Evolutionary conservation across 345 rosid species (phyloP).

Genomic region (Euphorbia peplus): DNA sequence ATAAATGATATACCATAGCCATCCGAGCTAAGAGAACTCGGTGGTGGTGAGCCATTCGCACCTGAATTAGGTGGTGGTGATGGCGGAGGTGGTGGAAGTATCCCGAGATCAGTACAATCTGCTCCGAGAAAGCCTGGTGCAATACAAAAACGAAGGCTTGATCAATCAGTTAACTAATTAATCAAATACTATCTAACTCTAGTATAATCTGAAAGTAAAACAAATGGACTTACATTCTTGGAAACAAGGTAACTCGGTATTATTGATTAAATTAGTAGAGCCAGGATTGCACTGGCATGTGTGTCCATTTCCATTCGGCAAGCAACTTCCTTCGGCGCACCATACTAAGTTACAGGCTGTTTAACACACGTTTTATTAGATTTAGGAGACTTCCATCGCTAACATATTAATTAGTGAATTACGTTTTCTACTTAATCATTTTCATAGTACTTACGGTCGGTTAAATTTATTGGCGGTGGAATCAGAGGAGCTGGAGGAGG

Average conservation of each 20-base stretch:
- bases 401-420: no score
- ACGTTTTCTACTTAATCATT: no score
- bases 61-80: constrained; percentile 4
- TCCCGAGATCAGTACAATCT: constrained; percentile 8
- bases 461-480: constrained; percentile 10
- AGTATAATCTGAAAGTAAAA: neutral
- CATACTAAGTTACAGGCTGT: constrained; percentile 38
- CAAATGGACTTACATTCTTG: constrained; percentile 26
- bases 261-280: constrained; percentile 25
- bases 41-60: constrained; percentile 1
- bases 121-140: constrained; percentile 13
- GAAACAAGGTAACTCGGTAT: constrained; percentile 23
- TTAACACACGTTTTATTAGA: neutral
- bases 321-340: constrained; percentile 47
- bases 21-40: neutral
- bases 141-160: neutral
- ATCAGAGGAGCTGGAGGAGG: constrained; percentile 11
- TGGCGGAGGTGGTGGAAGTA: neutral
- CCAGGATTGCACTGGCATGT: constrained; percentile 36
- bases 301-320: constrained; percentile 22
- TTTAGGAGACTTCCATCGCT: neutral
- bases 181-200: no score
- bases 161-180: neutral
- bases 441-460: constrained; percentile 12
- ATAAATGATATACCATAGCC: neutral